phyloP scores from a whole-genome alignment of 805 yeast species.

The Hermanozyma aechmeae region DNA sequence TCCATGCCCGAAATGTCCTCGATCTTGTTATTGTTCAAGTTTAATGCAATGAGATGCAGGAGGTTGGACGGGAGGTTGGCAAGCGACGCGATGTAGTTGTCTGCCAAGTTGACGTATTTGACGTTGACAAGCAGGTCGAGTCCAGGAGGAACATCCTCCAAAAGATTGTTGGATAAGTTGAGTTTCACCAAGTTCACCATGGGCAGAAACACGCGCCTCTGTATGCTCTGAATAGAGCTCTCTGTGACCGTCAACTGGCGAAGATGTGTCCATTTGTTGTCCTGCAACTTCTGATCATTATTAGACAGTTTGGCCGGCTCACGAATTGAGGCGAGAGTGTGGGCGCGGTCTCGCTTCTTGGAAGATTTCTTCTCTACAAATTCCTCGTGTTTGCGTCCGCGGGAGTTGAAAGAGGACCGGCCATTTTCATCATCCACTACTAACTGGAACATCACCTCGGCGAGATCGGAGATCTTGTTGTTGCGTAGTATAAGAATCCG shows the following conservation, averaged over 20 bases:
- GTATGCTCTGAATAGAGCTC: conserved; percentile 28
- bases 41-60: conserved; percentile 33
- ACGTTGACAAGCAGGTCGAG: conserved; percentile 38
- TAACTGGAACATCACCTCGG: conserved; percentile 42
- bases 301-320: no score
- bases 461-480: conserved; percentile 40
- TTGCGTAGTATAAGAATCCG: conserved; percentile 47
- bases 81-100: conserved; percentile 28
- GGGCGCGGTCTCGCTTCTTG: no score
- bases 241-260: conserved; percentile 33
- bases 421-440: conserved; percentile 46
- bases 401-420: conserved; percentile 21
- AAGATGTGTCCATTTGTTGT: conserved; percentile 29
- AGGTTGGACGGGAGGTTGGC: conserved; percentile 25
- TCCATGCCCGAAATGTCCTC: conserved; percentile 36
- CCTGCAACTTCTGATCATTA: conserved; percentile 17
- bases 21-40: conserved; percentile 41
- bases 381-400: conserved; percentile 12
- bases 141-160: conserved; percentile 45
- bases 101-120: conserved; percentile 37
- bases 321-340: no score
- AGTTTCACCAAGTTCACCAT: conserved; percentile 33
- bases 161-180: conserved; percentile 46
- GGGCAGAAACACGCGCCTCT: conserved; percentile 29
- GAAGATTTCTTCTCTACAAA: no score